Base-by-base conservation (phyloP, 441 rosid species). In the Euphorbia corollata region DNA sequence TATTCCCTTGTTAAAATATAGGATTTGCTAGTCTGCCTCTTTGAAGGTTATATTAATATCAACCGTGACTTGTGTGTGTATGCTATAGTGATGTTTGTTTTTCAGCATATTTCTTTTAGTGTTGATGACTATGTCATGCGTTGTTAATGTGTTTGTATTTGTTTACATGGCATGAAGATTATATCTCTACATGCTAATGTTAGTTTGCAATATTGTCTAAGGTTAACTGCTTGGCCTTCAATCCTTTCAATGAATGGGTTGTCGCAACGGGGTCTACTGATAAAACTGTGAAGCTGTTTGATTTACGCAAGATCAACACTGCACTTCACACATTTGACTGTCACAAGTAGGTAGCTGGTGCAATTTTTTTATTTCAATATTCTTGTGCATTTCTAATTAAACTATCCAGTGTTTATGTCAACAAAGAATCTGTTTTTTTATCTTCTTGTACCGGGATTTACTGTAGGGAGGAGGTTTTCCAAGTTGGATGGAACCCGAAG, bases 241-340 rank as follows among this genome's bases (percentile, higher is more conserved):
- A 93, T 75, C 97, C 99, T 67, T 86, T 89, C 71, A 91, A 93
- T 77, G 99, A 91, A 77, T 91, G 97, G 96, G 87, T 93, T 71
- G 88, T 93, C 67, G 97, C 96, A 4, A 91, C 99, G 19, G 99
- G 97, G 16, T 93, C 99, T 71, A 91, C 97, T 48, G 97, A 91
- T 78, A 89, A 89, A 82, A 93, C 97, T 20, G 97, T 91, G 45
- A 91, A 89, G 83, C 63, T 93, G 59, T 89, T 93, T 73, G 99
- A 93, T 78, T 78, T 91, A 24, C 96, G 97, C 74, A 91, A 89
- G 86, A 85, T 93, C 71, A 82, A 72, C 75, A 79, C 75, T 0
- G 91, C 96, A n/a, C 93, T 93, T 68, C 97, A 91, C 77, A 85
- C 96, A 13, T 91, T 93, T 73, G 92, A 87, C 24, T 87, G 95